Conservation (phyloP, 73 alveolate species). For the Tetrahymena thermophila region DNA sequence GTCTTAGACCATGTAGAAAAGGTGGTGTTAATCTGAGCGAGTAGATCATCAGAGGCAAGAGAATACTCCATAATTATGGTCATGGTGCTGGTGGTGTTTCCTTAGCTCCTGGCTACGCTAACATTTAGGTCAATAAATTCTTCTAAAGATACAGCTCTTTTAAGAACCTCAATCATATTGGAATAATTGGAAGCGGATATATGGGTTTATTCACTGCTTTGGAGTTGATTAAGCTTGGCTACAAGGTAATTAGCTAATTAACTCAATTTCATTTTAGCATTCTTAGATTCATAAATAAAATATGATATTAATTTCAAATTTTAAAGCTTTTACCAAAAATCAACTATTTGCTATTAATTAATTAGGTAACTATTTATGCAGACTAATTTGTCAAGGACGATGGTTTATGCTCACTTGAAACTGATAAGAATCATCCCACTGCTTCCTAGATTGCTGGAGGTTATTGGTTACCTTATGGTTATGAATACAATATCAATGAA, state of each 20-base stretch:
- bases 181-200: not conserved
- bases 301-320: too few relatives aligned
- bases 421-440: not conserved
- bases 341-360: not conserved
- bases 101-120: not conserved
- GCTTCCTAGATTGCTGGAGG: not conserved
- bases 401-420: not conserved
- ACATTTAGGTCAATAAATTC: not conserved
- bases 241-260: not conserved
- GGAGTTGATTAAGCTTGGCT: not conserved
- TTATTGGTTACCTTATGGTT: not conserved
- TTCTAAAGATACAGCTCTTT: not conserved
- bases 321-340: not conserved
- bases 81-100: conserved; percentile 1
- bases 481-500: not conserved
- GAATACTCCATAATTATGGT: not conserved
- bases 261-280: not conserved
- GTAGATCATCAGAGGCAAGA: not conserved
- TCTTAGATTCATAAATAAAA: too few relatives aligned
- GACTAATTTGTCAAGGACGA: not conserved
- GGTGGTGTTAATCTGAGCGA: not conserved
- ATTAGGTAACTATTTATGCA: not conserved
- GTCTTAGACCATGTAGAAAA: not conserved
- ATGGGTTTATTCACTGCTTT: not conserved
- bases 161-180: not conserved